Percentiles rank a stretch among this genome's conserved stretches.
Evolutionary conservation across 2,329 filamentous ascomycete genomes (phyloP).

Genomic region (Sporothrix brasiliensis): DNA sequence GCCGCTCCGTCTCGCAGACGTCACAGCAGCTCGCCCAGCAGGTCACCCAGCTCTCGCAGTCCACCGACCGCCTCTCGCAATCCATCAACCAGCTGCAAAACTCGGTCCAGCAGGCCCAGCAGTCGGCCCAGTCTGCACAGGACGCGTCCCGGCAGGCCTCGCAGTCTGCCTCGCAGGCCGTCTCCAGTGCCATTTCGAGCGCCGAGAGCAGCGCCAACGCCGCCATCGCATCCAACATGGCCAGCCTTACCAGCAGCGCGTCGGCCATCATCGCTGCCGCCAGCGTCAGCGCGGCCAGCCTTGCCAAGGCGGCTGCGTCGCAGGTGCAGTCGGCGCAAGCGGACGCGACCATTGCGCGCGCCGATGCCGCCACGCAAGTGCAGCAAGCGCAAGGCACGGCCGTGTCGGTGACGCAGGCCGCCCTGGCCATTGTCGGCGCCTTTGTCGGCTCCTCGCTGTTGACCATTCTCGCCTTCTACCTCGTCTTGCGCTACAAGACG

Average conservation of each 20-base stretch:
- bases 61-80: slow-evolving; percentile 41
- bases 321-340: slow-evolving; percentile 42
- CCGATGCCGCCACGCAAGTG: slow-evolving; percentile 42
- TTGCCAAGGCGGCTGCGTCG: slow-evolving; percentile 39
- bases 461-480: slow-evolving; percentile 45
- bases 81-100: slow-evolving; percentile 38
- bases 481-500: slow-evolving; percentile 42
- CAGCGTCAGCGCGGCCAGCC: slow-evolving; percentile 15
- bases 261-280: slow-evolving; percentile 39
- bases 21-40: slow-evolving; percentile 42
- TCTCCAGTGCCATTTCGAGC: slow-evolving; percentile 36
- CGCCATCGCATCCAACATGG: slow-evolving; percentile 38
- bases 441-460: slow-evolving; percentile 49
- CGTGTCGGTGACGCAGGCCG: slow-evolving; percentile 48
- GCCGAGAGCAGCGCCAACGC: slow-evolving; percentile 41
- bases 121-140: slow-evolving; percentile 37
- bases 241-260: slow-evolving; percentile 40
- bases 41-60: slow-evolving; percentile 41
- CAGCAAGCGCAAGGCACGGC: slow-evolving; percentile 45
- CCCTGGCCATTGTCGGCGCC: slow-evolving; percentile 48
- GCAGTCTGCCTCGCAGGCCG: slow-evolving; percentile 40
- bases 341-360: slow-evolving; percentile 41
- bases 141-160: slow-evolving; percentile 38
- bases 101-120: slow-evolving; percentile 38
- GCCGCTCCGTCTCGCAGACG: slow-evolving; percentile 41